phyloP scores from a whole-genome alignment of 306 rosid genomes.

The Sesbania bispinosa region DNA sequence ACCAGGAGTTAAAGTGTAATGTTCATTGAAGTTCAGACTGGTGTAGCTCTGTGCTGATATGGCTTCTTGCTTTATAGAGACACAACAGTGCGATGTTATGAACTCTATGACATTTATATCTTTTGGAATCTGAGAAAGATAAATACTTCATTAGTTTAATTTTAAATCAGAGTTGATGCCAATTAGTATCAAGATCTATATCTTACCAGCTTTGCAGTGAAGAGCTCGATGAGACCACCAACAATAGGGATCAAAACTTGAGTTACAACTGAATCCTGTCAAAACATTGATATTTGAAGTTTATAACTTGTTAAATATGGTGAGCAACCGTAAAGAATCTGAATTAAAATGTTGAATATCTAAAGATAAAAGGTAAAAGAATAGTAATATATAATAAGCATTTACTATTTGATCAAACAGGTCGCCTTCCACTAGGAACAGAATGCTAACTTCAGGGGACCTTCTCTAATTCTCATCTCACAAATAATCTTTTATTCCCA shows the following conservation, averaged over 20 bases:
- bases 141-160: background rate
- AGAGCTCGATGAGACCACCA: constrained; percentile 80
- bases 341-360: background rate
- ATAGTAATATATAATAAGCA: background rate
- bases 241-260: constrained; percentile 63
- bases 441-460: background rate
- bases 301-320: constrained; percentile 1
- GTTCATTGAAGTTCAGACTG: constrained; percentile 30
- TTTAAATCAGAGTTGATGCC: background rate
- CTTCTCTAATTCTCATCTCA: background rate
- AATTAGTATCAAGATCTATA: background rate
- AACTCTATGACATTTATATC: constrained; percentile 48
- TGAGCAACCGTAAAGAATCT: background rate
- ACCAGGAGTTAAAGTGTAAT: constrained; percentile 29
- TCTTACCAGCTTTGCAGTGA: constrained; percentile 53
- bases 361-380: too few relatives aligned
- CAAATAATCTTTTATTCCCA: background rate
- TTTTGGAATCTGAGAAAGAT: constrained; percentile 54
- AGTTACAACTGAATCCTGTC: constrained; percentile 60
- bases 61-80: constrained; percentile 43
- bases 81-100: constrained; percentile 40
- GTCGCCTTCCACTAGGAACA: background rate
- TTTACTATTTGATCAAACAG: constrained; percentile 15
- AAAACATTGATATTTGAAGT: constrained; percentile 1
- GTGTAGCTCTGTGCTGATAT: constrained; percentile 22